Percentiles rank a stretch among this genome's conserved stretches.
phyloP scores from a whole-genome alignment of 2,329 filamentous ascomycete species.

The Ascochyta koolunga region DNA sequence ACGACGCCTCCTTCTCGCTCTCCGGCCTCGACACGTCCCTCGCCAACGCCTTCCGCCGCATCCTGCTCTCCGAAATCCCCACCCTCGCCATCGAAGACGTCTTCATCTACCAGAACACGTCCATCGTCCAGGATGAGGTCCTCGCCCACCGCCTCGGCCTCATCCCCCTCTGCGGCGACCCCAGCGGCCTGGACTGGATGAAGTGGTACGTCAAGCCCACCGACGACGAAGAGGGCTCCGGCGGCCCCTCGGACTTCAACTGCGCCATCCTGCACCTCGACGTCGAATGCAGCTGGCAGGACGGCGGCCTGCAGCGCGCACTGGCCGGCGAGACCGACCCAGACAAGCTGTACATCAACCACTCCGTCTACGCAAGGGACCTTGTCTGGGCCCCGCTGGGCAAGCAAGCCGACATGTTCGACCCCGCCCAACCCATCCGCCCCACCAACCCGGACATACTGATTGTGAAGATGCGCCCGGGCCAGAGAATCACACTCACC shows the following conservation, averaged over 20 bases:
- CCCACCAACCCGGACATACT: slow-evolving; percentile 91
- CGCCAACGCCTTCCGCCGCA: slow-evolving; percentile 96
- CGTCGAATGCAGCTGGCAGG: slow-evolving; percentile 80
- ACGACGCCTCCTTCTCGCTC: slow-evolving; percentile 86
- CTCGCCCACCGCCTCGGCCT: slow-evolving; percentile 88
- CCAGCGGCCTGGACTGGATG: slow-evolving; percentile 79
- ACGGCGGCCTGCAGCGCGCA: slow-evolving; percentile 62
- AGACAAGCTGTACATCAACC: slow-evolving; percentile 81
- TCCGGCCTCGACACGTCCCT: slow-evolving; percentile 90
- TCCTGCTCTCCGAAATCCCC: slow-evolving; percentile 91
- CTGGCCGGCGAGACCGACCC: slow-evolving; percentile 78
- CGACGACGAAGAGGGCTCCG: slow-evolving; percentile 50
- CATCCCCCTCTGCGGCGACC: slow-evolving; percentile 82
- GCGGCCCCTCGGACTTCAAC: slow-evolving; percentile 74
- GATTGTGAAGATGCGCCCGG: slow-evolving; percentile 90
- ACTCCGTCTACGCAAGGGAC: slow-evolving; percentile 63
- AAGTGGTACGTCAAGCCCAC: slow-evolving; percentile 79
- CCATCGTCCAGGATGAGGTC: slow-evolving; percentile 97
- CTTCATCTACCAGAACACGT: slow-evolving; percentile 95
- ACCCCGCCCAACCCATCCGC: slow-evolving; percentile 66
- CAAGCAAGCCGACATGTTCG: slow-evolving; percentile 50
- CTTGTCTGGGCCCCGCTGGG: slow-evolving; percentile 79
- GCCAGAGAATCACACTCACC: slow-evolving; percentile 82
- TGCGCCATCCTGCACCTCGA: slow-evolving; percentile 80
- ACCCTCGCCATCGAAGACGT: slow-evolving; percentile 93